phyloP scores from a whole-genome alignment of 1,284 basidiomycete species.

The Microbotryum silenes-acaulis region DNA sequence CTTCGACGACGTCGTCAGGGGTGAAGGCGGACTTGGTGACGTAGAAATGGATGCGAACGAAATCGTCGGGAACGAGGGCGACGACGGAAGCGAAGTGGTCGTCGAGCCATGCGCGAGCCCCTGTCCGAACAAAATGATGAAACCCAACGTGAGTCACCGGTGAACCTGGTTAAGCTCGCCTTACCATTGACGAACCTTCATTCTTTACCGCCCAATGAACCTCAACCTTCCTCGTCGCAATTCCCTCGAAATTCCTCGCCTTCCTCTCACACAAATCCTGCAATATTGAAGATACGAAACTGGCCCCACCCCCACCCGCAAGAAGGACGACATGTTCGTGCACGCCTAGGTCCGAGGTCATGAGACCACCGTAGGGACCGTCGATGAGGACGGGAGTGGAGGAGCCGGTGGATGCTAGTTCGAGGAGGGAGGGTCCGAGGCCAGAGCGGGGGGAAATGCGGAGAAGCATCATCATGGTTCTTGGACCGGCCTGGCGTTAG shows the following conservation, averaged over 20 bases:
- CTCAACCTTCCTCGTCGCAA: slow-evolving; percentile 14
- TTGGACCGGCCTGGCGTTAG: slow-evolving; percentile 11
- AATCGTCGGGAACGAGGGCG: slow-evolving; percentile 1
- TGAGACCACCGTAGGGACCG: slow-evolving; percentile 44
- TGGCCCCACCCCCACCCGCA: slow-evolving; percentile 44
- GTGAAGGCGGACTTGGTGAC: slow-evolving; percentile 13
- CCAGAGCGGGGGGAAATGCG: slow-evolving; percentile 10
- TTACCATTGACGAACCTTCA: slow-evolving; percentile 13
- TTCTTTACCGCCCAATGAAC: slow-evolving; percentile 26
- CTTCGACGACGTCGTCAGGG: neutral
- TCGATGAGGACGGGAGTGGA: slow-evolving; percentile 41
- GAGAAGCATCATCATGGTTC: slow-evolving; percentile 13
- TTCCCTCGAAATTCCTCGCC: slow-evolving; percentile 27
- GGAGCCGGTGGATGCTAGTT: slow-evolving; percentile 9
- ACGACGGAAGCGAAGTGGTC: slow-evolving; percentile 11
- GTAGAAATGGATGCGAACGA: slow-evolving; percentile 19
- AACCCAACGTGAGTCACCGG: neutral
- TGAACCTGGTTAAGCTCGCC: slow-evolving; percentile 9
- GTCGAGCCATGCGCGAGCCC: slow-evolving; percentile 24
- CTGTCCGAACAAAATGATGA: neutral
- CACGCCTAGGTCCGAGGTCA: slow-evolving; percentile 32
- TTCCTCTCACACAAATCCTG: slow-evolving; percentile 23
- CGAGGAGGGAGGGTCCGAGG: slow-evolving; percentile 19
- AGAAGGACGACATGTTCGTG: slow-evolving; percentile 43
- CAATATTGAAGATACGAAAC: slow-evolving; percentile 20